Evolutionary conservation across 202 grass and related monocot species (phyloP), one percentile per base, ranked within the genome.

Genomic region (Zizania palustris): DNA sequence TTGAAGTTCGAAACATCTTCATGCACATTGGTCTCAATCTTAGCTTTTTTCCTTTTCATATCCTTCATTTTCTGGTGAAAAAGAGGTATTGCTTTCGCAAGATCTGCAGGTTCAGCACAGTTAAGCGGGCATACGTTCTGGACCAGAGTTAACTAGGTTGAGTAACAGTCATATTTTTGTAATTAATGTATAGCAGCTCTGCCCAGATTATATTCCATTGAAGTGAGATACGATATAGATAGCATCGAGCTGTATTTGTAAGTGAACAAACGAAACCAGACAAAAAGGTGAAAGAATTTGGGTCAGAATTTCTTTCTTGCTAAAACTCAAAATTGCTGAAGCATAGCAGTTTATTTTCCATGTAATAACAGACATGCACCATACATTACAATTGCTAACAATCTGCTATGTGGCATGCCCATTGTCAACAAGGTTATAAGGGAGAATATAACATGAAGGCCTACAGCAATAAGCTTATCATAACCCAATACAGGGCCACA

Each of bases 51-150:
- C 53, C 65, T 85, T n/a, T 83, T 73, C 71, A 93, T 6, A 34
- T 22, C 68, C 53, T 68, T 35, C 28, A 88, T 45, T 81, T 88
- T 90, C 55, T 84, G 36, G 61, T 88, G 85, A 73, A 88, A 45
- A 45, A 74, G 37, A 4, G 83, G 70, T 65, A 87, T 66, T 22
- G 72, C 70, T 21, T 85, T 88, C 10, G 7, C 67, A 53, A 93
- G 49, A 60, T 83, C 91, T 93, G 67, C 69, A 87, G 60, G 60
- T 77, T 59, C 20, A 72, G 19, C 13, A 50, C 13, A 53, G 48
- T 69, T 80, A 58, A 65, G 41, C 37, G 53, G 6, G 76, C 41
- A 80, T 75, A 45, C 15, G 22, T 33, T 84, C 38, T 37, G 42
- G 80, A 60, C 50, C 11, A 75, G 58, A 41, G 5, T 13, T 15